A percentile compares a stretch with the other conserved stretches of the same genome.
Evolutionary conservation across 257 asterid species (phyloP).

Genomic region (Solanum pinnatisectum): DNA sequence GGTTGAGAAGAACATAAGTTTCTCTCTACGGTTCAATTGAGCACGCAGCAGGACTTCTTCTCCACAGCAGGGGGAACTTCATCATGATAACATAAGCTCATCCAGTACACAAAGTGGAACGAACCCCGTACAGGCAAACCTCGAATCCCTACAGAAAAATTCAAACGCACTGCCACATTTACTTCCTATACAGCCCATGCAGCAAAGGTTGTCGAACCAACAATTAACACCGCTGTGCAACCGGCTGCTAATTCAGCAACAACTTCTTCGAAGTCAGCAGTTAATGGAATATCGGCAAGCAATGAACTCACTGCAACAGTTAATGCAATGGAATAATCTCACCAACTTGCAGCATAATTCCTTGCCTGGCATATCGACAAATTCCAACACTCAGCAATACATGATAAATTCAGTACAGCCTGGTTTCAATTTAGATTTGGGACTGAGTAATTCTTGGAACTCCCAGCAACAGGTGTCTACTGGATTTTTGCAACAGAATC

Average conservation of each 20-base stretch:
- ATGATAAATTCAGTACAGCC: conserved; percentile 52
- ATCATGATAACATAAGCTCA: conserved; percentile 29
- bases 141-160: conserved; percentile 36
- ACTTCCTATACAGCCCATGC: neutral
- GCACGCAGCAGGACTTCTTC: conserved; percentile 47
- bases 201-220: neutral
- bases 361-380: conserved; percentile 35
- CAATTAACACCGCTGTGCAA: neutral
- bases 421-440: conserved; percentile 48
- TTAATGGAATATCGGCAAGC: conserved; percentile 48
- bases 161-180: conserved; percentile 4
- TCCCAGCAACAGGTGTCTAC: conserved; percentile 67
- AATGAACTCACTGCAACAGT: conserved; percentile 32
- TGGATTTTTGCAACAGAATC: conserved; percentile 63
- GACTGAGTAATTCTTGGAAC: conserved; percentile 55
- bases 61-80: conserved; percentile 55
- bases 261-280: conserved; percentile 50
- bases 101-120: conserved; percentile 35
- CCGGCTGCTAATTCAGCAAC: conserved; percentile 45
- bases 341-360: conserved; percentile 56
- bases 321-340: conserved; percentile 29
- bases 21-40: conserved; percentile 51
- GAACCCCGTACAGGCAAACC: conserved; percentile 46
- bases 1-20: conserved; percentile 60
- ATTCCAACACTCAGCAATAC: conserved; percentile 57